Percentiles rank a stretch among this genome's conserved stretches.
Conservation (phyloP, 192 early-diverging fungal genomes). For the Fimicolochytrium jonesii region DNA sequence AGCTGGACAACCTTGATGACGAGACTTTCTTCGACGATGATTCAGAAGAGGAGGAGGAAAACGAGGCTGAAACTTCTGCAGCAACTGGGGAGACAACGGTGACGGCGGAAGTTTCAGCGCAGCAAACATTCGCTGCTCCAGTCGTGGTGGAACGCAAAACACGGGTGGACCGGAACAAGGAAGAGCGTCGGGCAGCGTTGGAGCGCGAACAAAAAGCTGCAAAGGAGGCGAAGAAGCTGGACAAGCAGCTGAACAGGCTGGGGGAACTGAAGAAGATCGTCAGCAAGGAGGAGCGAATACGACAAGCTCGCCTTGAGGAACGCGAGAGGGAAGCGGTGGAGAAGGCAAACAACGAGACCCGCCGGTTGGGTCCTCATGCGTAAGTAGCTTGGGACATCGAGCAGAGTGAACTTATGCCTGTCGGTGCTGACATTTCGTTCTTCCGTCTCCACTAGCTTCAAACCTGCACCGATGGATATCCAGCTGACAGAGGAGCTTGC, state of each 20-base stretch:
- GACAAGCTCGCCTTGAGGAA: not conserved
- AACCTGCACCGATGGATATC: conserved; percentile 39
- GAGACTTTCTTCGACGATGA: conserved; percentile 38
- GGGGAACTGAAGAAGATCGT: conserved; percentile 29
- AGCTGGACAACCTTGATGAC: conserved; percentile 47
- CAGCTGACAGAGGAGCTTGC: conserved; percentile 47
- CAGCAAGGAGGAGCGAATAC: conserved; percentile 21
- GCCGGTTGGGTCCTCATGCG: conserved; percentile 26
- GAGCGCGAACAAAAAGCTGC: conserved; percentile 24
- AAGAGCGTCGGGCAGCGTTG: not conserved
- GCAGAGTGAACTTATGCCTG: no score
- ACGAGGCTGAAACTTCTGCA: conserved; percentile 28
- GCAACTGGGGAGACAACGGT: no score
- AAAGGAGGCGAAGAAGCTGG: conserved; percentile 11
- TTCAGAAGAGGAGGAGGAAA: conserved; percentile 31
- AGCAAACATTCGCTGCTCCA: no score
- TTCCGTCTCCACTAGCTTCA: conserved; percentile 19
- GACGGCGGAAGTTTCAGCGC: no score
- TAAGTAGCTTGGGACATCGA: no score
- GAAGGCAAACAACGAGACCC: conserved; percentile 11
- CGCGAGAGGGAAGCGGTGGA: conserved; percentile 12
- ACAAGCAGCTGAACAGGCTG: conserved; percentile 19
- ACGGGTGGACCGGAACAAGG: conserved; percentile 30
- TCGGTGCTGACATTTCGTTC: conserved; percentile 1
- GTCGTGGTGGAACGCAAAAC: no score